A percentile compares a stretch with the other conserved stretches of the same genome.
Evolutionary conservation across 139 green algal genomes (phyloP).

Genomic region (Volvox reticuliferus): DNA sequence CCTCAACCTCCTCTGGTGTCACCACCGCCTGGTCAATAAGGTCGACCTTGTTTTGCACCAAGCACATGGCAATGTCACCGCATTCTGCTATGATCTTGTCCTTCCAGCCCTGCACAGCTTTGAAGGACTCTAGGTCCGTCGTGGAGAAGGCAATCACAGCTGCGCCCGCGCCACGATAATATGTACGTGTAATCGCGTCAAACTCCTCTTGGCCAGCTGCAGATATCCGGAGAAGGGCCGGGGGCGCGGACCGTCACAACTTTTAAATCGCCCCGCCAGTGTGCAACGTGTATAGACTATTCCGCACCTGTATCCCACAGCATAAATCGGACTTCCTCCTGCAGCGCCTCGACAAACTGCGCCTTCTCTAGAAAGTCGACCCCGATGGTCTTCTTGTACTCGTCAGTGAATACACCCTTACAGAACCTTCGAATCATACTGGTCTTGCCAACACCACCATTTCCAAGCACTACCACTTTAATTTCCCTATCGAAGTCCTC

Average conservation of each 20-base stretch:
- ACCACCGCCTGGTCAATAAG: slow-evolving; percentile 74
- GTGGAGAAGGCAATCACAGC: slow-evolving; percentile 84
- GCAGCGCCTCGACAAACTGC: slow-evolving; percentile 72
- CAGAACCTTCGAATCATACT: slow-evolving; percentile 82
- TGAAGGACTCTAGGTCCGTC: slow-evolving; percentile 77
- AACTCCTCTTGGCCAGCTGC: slow-evolving; percentile 87
- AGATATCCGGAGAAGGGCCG: too few species aligned
- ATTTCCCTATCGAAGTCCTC: slow-evolving; percentile 64
- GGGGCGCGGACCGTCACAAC: neutral
- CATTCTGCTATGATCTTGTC: slow-evolving; percentile 75
- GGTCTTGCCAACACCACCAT: slow-evolving; percentile 84
- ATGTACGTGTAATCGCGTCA: slow-evolving; percentile 81
- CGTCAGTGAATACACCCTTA: slow-evolving; percentile 79
- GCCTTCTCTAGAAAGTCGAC: slow-evolving; percentile 88
- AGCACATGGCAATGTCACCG: slow-evolving; percentile 73
- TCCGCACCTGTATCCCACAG: slow-evolving; percentile 80
- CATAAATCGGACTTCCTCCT: slow-evolving; percentile 82
- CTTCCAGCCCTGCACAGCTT: slow-evolving; percentile 76
- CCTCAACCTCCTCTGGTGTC: slow-evolving; percentile 72
- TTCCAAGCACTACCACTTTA: slow-evolving; percentile 81
- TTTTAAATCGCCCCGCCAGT: neutral
- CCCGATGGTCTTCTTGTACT: slow-evolving; percentile 89
- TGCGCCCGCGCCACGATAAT: slow-evolving; percentile 79
- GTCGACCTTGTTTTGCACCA: slow-evolving; percentile 87
- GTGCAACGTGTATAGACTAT: neutral